Evolutionary conservation across 1,139 yeast species (phyloP).

Genomic region (Taiozyma sp.): DNA sequence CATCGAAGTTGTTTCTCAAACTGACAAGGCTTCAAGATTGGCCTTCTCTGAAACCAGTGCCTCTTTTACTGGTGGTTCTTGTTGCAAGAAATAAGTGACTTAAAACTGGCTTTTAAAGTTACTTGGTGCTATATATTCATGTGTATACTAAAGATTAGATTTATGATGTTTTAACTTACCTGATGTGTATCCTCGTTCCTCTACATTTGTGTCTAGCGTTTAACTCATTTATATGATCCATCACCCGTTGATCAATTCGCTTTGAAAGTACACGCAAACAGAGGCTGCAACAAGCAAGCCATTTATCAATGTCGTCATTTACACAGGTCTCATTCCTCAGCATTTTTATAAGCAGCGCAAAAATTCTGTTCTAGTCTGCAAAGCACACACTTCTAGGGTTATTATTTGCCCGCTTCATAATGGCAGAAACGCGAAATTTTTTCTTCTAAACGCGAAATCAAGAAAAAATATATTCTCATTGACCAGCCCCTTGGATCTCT

Average conservation of each 20-base stretch:
- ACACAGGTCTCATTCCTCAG: too few relatives aligned
- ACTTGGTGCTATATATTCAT: not conserved
- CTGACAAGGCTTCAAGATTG: constrained; percentile 40
- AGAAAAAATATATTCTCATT: not conserved
- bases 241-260: too few relatives aligned
- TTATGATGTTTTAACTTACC: not conserved
- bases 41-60: constrained; percentile 32
- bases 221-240: too few relatives aligned
- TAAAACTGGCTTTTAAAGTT: not conserved
- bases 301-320: too few relatives aligned
- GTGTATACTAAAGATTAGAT: not conserved
- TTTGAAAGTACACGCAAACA: too few relatives aligned
- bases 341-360: too few relatives aligned
- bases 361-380: too few relatives aligned
- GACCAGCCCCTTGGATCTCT: not conserved
- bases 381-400: not conserved
- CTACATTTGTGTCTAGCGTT: too few relatives aligned
- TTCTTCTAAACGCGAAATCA: not conserved
- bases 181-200: not conserved
- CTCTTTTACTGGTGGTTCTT: constrained; percentile 19
- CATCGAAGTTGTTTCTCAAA: constrained; percentile 34
- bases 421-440: not conserved
- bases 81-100: constrained; percentile 16
- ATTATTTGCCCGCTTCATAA: not conserved
- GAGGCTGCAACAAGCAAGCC: too few relatives aligned